A percentile compares a stretch with the other conserved stretches of the same genome.
Conservation (phyloP, 2,329 filamentous ascomycete genomes). For the Paraphaeosphaeria sporulosa region DNA sequence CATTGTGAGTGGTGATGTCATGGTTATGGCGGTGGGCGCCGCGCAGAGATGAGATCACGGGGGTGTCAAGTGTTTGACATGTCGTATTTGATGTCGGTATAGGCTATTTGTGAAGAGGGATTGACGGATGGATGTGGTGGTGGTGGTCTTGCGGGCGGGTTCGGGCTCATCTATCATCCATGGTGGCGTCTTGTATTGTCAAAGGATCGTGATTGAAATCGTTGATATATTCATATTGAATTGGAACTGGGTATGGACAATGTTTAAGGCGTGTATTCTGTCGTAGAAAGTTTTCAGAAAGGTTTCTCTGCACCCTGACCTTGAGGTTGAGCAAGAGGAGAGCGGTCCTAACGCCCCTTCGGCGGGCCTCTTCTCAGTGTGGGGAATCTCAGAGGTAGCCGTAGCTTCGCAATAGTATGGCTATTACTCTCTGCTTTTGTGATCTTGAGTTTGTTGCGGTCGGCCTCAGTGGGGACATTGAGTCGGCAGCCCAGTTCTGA, state of each 20-base stretch:
- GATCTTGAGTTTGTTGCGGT: constrained; percentile 62
- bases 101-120: not conserved
- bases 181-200: not conserved
- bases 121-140: not conserved
- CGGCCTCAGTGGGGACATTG: constrained; percentile 54
- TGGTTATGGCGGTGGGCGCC: not conserved
- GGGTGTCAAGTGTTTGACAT: not conserved
- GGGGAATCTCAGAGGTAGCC: constrained; percentile 83
- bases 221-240: not conserved
- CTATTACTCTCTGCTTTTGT: constrained; percentile 67
- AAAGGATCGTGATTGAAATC: not conserved
- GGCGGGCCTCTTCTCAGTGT: constrained; percentile 54
- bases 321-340: too few relatives aligned
- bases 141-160: not conserved
- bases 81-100: not conserved
- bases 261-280: not conserved
- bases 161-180: not conserved
- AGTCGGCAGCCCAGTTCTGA: constrained; percentile 77
- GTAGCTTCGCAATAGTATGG: constrained; percentile 73
- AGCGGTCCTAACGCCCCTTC: constrained; percentile 23
- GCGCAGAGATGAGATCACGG: not conserved
- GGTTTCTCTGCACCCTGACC: too few relatives aligned
- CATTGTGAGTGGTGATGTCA: constrained; percentile 9
- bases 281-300: not conserved
- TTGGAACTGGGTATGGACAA: not conserved